Evolutionary conservation across 2,329 filamentous ascomycete genomes (phyloP), one percentile per base, ranked within the genome.

Genomic region (Trichophyton simii): DNA sequence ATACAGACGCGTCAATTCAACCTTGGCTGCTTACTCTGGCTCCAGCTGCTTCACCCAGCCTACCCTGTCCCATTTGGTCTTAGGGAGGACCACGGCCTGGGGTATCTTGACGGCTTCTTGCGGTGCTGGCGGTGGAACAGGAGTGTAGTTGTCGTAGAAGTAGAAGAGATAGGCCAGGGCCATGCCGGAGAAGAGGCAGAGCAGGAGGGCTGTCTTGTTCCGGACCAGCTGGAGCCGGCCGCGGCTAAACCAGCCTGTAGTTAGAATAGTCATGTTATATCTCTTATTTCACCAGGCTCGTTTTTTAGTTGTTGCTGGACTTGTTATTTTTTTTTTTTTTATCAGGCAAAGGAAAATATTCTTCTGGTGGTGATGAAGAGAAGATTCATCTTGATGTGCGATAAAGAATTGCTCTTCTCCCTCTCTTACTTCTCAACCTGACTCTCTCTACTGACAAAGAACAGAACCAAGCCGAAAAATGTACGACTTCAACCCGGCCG

Each of bases 31-130:
- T 52, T 20, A 63, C 62, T 42, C 18, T 57, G 60, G 62, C 48
- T 31, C 25, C n/a, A 63, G 31, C 22, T 38, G 5, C 20, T 58
- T 57, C 15, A 60, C 62, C 62, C 62, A 63, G 38, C 50, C 36
- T 4, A 63, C 62, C 38, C 61, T 58, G 15, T 63, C 46, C 25
- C 38, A 48, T 60, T 44, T 57, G 3, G 60, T 63, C 55, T 63
- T 63, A 1, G 60, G 57, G 11, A 63, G 8, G 13, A 63, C 57
- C 18, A 61, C 20, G 3, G 62, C 62, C 5, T 38, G 54, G 13
- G 54, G 36, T 8, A 63, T 61, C 2, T 55, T 28, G 11, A 28
- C 25, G 0, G 57, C 57, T n/a, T 15, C 34, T 34, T 22, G 22
- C 13, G n/a, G 50, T 8, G 25, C 18, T 5, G 58, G 58, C 34